A percentile compares a stretch with the other conserved stretches of the same genome.
These are phyloP conservation scores for Rhodotorula kratochvilovae DNA, from an alignment of 768 basidiomycete species.

Conservation along the genomic window DNA sequence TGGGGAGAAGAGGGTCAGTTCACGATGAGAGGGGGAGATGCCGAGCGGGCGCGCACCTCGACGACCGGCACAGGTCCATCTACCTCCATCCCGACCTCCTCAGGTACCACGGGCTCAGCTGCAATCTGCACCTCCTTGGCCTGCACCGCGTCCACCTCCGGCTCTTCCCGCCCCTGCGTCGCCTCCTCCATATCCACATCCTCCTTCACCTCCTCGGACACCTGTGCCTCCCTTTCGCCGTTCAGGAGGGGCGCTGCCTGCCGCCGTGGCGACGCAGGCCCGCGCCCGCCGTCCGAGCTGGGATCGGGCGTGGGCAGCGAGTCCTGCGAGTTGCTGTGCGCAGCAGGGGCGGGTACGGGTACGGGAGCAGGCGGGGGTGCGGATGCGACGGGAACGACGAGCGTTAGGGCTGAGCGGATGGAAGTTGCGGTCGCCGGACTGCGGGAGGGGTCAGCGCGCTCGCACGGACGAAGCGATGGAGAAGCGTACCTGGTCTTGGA, in stretches of 20 bases:
- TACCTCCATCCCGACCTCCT: neutral
- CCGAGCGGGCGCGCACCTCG: no score
- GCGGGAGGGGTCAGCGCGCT: neutral
- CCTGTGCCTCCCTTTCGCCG: no score
- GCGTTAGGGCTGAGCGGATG: neutral
- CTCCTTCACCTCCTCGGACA: neutral
- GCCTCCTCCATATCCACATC: neutral
- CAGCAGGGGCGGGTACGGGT: neutral
- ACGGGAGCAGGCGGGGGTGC: accelerated
- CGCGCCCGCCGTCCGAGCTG: neutral
- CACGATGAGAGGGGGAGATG: no score
- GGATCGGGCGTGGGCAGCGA: constrained; percentile 15
- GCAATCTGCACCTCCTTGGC: neutral
- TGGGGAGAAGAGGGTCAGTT: no score
- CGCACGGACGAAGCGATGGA: accelerated
- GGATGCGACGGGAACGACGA: neutral
- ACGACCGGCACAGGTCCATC: no score
- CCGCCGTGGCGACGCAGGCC: no score
- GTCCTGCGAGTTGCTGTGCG: constrained; percentile 8
- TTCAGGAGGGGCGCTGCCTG: no score
- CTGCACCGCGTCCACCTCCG: no score
- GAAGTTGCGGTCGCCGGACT: neutral
- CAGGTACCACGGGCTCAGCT: neutral
- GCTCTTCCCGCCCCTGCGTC: neutral
- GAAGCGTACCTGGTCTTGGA: neutral